A percentile compares a stretch with the other conserved stretches of the same genome.
These are phyloP conservation scores for Tuber melanosporum DNA, from an alignment of 495 filamentous ascomycete species.

Conservation along the genomic window DNA sequence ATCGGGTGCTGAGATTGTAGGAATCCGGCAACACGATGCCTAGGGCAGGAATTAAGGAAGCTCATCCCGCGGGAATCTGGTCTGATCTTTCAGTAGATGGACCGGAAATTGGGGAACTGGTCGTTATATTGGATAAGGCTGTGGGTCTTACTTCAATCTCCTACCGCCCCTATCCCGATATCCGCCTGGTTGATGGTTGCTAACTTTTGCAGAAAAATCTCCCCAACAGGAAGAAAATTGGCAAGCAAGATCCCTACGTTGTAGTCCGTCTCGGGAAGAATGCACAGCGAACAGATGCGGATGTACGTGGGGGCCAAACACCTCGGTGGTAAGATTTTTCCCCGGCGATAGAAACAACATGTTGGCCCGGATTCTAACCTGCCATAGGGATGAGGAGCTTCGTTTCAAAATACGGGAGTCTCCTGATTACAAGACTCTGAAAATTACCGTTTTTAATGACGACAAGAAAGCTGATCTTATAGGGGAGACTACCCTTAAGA, in stretches of 20 bases:
- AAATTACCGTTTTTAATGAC: conserved; percentile 94
- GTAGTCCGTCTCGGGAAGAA: conserved; percentile 91
- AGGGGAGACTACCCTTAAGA: conserved; percentile 80
- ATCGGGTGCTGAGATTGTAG: background rate
- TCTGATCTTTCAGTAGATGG: conserved; percentile 94
- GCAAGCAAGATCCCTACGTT: conserved; percentile 97
- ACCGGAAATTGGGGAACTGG: conserved; percentile 85
- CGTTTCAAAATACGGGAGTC: conserved; percentile 95
- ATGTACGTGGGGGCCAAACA: conserved; percentile 89
- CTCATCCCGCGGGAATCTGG: conserved; percentile 88
- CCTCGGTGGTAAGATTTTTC: conserved; percentile 70
- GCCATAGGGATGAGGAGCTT: conserved; percentile 85
- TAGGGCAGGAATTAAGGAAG: conserved; percentile 40
- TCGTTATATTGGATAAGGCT: conserved; percentile 81
- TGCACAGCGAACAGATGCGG: conserved; percentile 93
- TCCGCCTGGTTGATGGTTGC: conserved; percentile 27
- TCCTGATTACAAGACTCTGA: conserved; percentile 86
- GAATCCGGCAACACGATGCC: conserved; percentile 21
- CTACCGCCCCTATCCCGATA: background rate
- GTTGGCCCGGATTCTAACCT: conserved; percentile 33
- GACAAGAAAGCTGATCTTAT: conserved; percentile 95
- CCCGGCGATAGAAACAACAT: conserved; percentile 1
- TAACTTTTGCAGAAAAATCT: conserved; percentile 63
- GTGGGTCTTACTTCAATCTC: conserved; percentile 26
- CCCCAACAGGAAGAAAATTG: conserved; percentile 91